Percentiles rank a stretch among this genome's conserved stretches.
Evolutionary conservation across 2,329 filamentous ascomycete genomes (phyloP).

Genomic region (Emergomyces africanus): DNA sequence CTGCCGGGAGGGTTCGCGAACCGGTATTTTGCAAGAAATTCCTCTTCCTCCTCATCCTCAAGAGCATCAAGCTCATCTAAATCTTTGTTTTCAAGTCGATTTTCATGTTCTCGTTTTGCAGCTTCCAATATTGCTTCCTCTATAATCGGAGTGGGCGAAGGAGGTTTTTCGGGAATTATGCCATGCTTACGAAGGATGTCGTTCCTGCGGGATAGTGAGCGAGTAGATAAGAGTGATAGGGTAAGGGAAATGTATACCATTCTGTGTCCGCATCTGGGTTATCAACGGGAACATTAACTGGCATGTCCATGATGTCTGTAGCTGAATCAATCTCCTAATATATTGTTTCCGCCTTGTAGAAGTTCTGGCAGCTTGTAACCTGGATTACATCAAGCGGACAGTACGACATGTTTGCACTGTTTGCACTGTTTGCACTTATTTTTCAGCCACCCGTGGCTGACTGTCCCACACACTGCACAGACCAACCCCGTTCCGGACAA

Average conservation of each 20-base stretch:
- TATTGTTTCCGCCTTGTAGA: neutral
- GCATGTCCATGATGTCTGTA: slow-evolving; percentile 38
- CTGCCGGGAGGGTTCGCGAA: slow-evolving; percentile 17
- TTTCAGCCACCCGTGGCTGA: slow-evolving; percentile 12
- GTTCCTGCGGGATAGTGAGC: slow-evolving; percentile 52
- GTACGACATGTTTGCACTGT: slow-evolving; percentile 9
- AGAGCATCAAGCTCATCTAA: slow-evolving; percentile 86
- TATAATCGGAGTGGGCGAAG: slow-evolving; percentile 89
- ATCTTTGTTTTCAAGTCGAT: slow-evolving; percentile 85
- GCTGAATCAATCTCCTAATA: neutral
- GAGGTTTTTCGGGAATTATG: slow-evolving; percentile 93
- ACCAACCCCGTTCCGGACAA: neutral
- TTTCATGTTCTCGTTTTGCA: slow-evolving; percentile 73
- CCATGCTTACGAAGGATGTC: slow-evolving; percentile 96
- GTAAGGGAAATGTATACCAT: slow-evolving; percentile 48
- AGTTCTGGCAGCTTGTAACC: neutral
- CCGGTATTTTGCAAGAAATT: slow-evolving; percentile 77
- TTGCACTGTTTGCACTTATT: slow-evolving; percentile 11
- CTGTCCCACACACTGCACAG: slow-evolving; percentile 8
- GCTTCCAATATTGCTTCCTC: slow-evolving; percentile 86
- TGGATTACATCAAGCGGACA: no score
- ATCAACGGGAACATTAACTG: slow-evolving; percentile 71
- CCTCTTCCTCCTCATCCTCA: slow-evolving; percentile 91
- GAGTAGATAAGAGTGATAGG: slow-evolving; percentile 4
- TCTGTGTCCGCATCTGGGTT: slow-evolving; percentile 96